Evolutionary conservation across 352 stramenopile species (phyloP).

Genomic region (Pythium aphanidermatum): DNA sequence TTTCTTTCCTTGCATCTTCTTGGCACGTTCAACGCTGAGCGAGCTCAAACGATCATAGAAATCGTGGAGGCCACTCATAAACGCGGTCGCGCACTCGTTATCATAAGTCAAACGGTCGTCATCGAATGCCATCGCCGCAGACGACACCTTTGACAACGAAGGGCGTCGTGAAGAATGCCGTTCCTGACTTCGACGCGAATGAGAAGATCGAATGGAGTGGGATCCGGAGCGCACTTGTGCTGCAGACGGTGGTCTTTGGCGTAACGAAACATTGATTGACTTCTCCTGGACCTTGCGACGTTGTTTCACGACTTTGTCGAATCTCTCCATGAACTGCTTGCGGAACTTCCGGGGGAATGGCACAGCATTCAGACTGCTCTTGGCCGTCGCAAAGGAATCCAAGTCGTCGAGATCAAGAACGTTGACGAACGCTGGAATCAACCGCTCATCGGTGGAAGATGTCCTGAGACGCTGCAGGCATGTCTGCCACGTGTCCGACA

Average conservation of each 20-base stretch:
- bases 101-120: slow-evolving; percentile 66
- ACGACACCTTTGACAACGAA: slow-evolving; percentile 11
- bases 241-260: slow-evolving; percentile 6
- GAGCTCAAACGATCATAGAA: slow-evolving; percentile 58
- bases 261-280: slow-evolving; percentile 23
- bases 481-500: slow-evolving; percentile 61
- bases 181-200: not conserved
- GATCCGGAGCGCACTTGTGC: not conserved
- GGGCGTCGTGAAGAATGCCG: not conserved
- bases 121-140: slow-evolving; percentile 10
- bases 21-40: slow-evolving; percentile 53
- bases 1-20: slow-evolving; percentile 42
- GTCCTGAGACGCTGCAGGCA: slow-evolving; percentile 44
- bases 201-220: slow-evolving; percentile 6
- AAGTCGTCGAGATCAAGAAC: slow-evolving; percentile 65
- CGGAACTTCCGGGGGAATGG: slow-evolving; percentile 68
- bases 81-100: slow-evolving; percentile 41
- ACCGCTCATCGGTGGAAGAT: slow-evolving; percentile 40
- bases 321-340: slow-evolving; percentile 64
- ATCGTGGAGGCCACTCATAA: slow-evolving; percentile 51
- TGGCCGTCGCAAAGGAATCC: slow-evolving; percentile 41
- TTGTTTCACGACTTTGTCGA: slow-evolving; percentile 63
- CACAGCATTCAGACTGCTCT: slow-evolving; percentile 48
- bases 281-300: slow-evolving; percentile 58
- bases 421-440: slow-evolving; percentile 52